phyloP scores from a whole-genome alignment of 1,284 basidiomycete genomes.

The Cryptococcus sp. region DNA sequence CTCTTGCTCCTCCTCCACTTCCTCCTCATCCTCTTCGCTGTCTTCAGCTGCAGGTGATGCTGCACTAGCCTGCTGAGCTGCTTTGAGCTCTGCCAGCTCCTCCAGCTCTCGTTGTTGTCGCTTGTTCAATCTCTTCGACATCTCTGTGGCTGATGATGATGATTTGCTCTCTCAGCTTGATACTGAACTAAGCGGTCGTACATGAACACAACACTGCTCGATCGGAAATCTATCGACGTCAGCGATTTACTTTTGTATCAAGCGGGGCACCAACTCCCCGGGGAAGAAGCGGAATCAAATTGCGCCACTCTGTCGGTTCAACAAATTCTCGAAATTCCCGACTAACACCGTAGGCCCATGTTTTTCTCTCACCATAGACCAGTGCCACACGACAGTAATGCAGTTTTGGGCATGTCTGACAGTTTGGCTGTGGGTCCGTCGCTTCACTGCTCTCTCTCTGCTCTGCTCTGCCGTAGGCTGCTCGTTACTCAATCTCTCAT shows the following conservation, averaged over 20 bases:
- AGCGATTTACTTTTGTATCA: not conserved
- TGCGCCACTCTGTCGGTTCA: too few species aligned
- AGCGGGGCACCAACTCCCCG: too few species aligned
- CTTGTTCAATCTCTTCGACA: slow-evolving; percentile 64
- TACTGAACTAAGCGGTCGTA: not conserved
- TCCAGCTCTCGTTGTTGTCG: slow-evolving; percentile 80
- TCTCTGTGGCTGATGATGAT: slow-evolving; percentile 15
- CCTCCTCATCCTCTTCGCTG: slow-evolving; percentile 22
- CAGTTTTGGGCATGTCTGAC: too few species aligned
- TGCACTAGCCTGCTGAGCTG: slow-evolving; percentile 23
- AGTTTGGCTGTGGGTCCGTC: too few species aligned
- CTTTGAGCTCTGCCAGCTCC: slow-evolving; percentile 57
- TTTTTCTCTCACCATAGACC: too few species aligned
- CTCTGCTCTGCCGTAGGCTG: not conserved
- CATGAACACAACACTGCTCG: not conserved
- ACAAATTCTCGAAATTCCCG: too few species aligned
- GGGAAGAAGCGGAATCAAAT: too few species aligned
- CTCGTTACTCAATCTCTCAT: not conserved
- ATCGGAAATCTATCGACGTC: not conserved
- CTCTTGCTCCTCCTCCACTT: slow-evolving; percentile 38
- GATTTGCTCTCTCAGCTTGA: not conserved
- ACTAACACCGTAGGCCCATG: too few species aligned
- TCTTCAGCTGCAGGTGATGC: slow-evolving; percentile 14
- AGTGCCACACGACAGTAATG: too few species aligned
- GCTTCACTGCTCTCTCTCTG: not conserved